phyloP scores from a whole-genome alignment of 257 asterid species.

The Handroanthus guayacan region DNA sequence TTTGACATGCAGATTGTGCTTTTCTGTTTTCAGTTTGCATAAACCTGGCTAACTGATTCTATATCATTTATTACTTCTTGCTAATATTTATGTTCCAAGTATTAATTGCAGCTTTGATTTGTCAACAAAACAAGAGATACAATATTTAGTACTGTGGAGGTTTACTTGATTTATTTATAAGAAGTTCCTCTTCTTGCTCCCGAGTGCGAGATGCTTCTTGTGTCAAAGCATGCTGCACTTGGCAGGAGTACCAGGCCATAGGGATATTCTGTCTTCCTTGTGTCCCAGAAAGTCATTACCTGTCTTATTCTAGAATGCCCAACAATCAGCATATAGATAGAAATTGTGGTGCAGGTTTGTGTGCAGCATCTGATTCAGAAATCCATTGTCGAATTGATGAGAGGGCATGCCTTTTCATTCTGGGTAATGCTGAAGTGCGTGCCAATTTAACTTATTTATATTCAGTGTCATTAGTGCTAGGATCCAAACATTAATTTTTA shows the following conservation, averaged over 20 bases:
- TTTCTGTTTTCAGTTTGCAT: slow-evolving; percentile 43
- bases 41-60: slow-evolving; percentile 28
- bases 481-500: background rate
- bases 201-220: slow-evolving; percentile 32
- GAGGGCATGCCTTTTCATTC: slow-evolving; percentile 28
- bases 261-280: slow-evolving; percentile 3
- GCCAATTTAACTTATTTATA: background rate
- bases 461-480: slow-evolving; percentile 3
- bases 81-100: slow-evolving; percentile 22
- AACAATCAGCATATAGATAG: slow-evolving; percentile 31
- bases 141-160: slow-evolving; percentile 16
- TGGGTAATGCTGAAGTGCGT: slow-evolving; percentile 32
- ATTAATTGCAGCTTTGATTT: slow-evolving; percentile 18
- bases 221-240: slow-evolving; percentile 37
- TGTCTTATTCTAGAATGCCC: slow-evolving; percentile 25
- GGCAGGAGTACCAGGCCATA: slow-evolving; percentile 27
- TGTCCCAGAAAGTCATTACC: slow-evolving; percentile 13
- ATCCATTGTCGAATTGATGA: slow-evolving; percentile 23
- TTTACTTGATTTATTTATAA: slow-evolving; percentile 14
- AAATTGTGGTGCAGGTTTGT: slow-evolving; percentile 36
- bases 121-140: slow-evolving; percentile 21
- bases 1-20: slow-evolving; percentile 45
- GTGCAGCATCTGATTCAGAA: slow-evolving; percentile 38
- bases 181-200: slow-evolving; percentile 21
- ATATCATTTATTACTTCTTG: slow-evolving; percentile 31